Conservation (phyloP, 75 land plant species). For the Pinus tabuliformis region DNA sequence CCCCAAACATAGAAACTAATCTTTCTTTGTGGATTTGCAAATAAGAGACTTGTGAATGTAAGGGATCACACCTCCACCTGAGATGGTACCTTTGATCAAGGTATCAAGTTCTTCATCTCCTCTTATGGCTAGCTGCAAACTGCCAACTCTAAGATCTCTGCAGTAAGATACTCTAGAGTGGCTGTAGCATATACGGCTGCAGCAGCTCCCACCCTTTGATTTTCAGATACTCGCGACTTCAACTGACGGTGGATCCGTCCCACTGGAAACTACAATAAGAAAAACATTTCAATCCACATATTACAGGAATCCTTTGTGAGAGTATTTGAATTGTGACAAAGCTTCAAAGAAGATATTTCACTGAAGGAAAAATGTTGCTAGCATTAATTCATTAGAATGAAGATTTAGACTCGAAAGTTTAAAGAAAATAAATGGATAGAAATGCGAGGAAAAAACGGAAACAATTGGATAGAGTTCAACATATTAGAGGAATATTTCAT, state of each 20-base stretch:
- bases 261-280: constrained; percentile 45
- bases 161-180: constrained; percentile 57
- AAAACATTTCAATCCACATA: neutral
- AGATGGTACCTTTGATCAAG: constrained; percentile 45
- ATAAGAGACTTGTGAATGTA: constrained; percentile 59
- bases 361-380: too few relatives aligned
- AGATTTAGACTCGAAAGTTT: too few relatives aligned
- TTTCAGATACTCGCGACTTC: constrained; percentile 42
- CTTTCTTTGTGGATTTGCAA: constrained; percentile 8
- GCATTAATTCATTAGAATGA: too few relatives aligned
- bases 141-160: constrained; percentile 67
- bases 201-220: constrained; percentile 55
- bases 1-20: too few relatives aligned
- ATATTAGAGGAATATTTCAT: too few relatives aligned
- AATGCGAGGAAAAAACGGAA: too few relatives aligned
- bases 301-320: too few relatives aligned
- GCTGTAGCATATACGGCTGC: constrained; percentile 25
- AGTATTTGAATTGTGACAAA: too few relatives aligned
- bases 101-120: constrained; percentile 70
- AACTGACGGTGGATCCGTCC: constrained; percentile 58
- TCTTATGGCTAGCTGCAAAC: constrained; percentile 61
- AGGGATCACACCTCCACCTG: constrained; percentile 65
- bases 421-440: too few relatives aligned
- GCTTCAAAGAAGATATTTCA: too few relatives aligned
- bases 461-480: too few relatives aligned